Base-by-base conservation (phyloP, 306 rosid species). In the Acacia acuminata region DNA sequence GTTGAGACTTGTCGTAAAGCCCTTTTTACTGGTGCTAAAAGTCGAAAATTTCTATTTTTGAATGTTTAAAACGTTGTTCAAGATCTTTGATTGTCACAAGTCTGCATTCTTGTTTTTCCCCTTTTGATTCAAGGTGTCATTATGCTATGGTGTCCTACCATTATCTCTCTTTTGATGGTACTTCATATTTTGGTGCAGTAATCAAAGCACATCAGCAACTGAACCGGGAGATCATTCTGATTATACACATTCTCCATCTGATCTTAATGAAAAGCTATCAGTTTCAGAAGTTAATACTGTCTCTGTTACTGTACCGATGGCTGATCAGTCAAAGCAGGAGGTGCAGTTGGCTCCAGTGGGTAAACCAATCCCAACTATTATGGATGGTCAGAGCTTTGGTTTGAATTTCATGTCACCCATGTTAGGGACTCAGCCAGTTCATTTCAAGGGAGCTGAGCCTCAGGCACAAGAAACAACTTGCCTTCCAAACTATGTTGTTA, bases 251-350 rank as follows among this genome's bases (percentile, higher is more conserved):
- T 68, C 89, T 80, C 14, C 83, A 51, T 42, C 84, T 58, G 36
- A 69, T 9, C 67, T 10, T 11, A 77, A 82, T 78, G 86, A 84
- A 76, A 76, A 78, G 27, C n/a, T 51, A 40, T 79, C 70, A 60
- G 68, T 83, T 79, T 64, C 81, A 19, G 88, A 89, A 50, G 84
- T 55, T 65, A 78, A 64, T 58, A 60, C 68, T 20, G 25, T 75
- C 45, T 53, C 78, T 24, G 17, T 22, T 51, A 42, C 84, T 56
- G 86, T 82, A 42, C 32, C 82, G 27, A 81, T 81, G 82, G 36
- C 13, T 83, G 90, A 81, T 24, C 85, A 81, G 50, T 72, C 69
- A 42, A 83, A 83, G 79, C 81, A 79, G 84, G 87, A 83, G 47
- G 75, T 25, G 10, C 70, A 83, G 40, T 79, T 80, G 44, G 82